Percentiles rank a stretch among this genome's conserved stretches.
phyloP scores from a whole-genome alignment of 371 early-diverging fungal genomes.

The Rhizopus arrhizus region DNA sequence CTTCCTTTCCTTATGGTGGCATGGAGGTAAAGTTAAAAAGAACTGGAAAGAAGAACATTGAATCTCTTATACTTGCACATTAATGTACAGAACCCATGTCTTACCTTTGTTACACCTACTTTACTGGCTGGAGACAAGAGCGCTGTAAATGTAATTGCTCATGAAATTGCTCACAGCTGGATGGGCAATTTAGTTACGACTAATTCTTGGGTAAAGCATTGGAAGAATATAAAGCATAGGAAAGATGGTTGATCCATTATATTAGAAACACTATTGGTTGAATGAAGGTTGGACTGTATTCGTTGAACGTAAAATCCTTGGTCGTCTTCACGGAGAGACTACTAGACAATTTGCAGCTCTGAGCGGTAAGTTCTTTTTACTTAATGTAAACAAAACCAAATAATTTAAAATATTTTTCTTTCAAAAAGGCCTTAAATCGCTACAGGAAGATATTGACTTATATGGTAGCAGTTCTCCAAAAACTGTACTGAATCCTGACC shows the following conservation, averaged over 20 bases:
- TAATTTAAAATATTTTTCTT: background rate
- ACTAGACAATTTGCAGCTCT: constrained; percentile 70
- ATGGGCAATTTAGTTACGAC: constrained; percentile 96
- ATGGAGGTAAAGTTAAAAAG: constrained; percentile 74
- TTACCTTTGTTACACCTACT: constrained; percentile 89
- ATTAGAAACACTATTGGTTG: constrained; percentile 80
- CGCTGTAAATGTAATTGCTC: constrained; percentile 95
- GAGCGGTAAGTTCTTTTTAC: background rate
- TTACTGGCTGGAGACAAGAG: constrained; percentile 91
- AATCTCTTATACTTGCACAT: too few species aligned
- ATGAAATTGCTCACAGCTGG: constrained; percentile 97
- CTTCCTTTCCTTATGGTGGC: constrained; percentile 92
- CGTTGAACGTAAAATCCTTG: constrained; percentile 87
- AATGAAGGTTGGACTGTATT: constrained; percentile 97
- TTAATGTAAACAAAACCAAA: background rate
- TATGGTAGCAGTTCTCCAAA: constrained; percentile 77
- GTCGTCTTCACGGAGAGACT: constrained; percentile 80
- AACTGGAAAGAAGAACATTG: background rate
- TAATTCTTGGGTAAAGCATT: constrained; percentile 73
- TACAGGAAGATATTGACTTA: constrained; percentile 78
- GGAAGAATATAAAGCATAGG: background rate
- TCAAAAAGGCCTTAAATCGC: constrained; percentile 63
- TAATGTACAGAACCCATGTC: constrained; percentile 76
- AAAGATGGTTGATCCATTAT: background rate
- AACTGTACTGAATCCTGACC: constrained; percentile 78